Conservation (phyloP, 1,284 basidiomycete genomes). For the Papiliotrema terrestris region DNA sequence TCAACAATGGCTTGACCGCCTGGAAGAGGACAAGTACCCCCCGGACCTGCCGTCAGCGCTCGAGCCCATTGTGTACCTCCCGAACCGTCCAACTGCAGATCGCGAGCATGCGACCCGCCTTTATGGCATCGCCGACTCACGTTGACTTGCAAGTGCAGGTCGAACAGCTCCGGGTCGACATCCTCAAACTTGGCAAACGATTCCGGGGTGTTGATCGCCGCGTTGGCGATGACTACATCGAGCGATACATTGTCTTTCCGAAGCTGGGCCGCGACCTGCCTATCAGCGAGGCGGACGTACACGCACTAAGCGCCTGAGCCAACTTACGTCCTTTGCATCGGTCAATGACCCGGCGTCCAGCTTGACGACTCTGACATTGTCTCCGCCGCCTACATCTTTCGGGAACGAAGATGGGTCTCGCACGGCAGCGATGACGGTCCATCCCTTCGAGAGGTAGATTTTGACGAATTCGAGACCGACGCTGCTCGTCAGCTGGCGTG, state of each 20-base stretch:
- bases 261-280: constrained; percentile 13
- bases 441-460: constrained; percentile 9
- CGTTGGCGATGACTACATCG: constrained; percentile 23
- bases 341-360: constrained; percentile 8
- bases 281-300: neutral
- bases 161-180: neutral
- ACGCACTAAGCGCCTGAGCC: too few species aligned
- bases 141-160: neutral
- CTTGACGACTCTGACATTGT: constrained; percentile 9
- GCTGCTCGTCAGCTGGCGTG: neutral
- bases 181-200: neutral
- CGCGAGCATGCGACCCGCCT: too few species aligned
- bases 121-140: neutral
- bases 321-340: neutral
- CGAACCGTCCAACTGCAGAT: too few species aligned
- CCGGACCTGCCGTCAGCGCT: constrained; percentile 5
- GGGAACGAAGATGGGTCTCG: constrained; percentile 12
- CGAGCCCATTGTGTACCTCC: neutral
- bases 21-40: constrained; percentile 21
- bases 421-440: constrained; percentile 17
- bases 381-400: neutral
- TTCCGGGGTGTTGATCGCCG: constrained; percentile 9
- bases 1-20: constrained; percentile 11
- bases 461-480: constrained; percentile 15
- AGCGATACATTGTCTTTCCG: constrained; percentile 13